Base-by-base conservation (phyloP, 805 yeast species). In the Wickerhamiella bombiphila region DNA sequence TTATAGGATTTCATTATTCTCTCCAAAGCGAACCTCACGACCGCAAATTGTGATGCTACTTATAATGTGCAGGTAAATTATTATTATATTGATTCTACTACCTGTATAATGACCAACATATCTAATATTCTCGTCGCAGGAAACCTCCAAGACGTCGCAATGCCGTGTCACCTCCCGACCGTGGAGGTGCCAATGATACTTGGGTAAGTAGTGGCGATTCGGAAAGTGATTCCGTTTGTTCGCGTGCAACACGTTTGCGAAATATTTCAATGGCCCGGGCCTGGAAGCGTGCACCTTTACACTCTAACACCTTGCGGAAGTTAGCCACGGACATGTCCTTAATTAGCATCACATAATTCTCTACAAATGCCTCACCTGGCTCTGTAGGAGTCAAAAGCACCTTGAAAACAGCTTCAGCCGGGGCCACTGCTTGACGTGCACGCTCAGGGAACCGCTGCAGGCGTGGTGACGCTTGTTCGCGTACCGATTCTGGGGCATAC, bases 361-460 rank as follows among this genome's bases (percentile, higher is more conserved):
- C 69, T 2, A 80, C 72, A 17, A 81, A 65, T 6, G 64, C 66
- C 38, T 68, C 72, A 38, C 69, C 66, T n/a, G 93, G 93, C n/a
- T 70, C 66, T 5, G 65, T 57, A 9, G 75, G 73, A 0, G 80
- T 70, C 54, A 77, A 60, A 22, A 83, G 55, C 3, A 82, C 69
- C 51, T 80, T 79, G 41, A 83, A 60, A n/a, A 83, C 56, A 2
- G 70, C 63, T 48, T 80, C 88, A 2, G 80, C 53, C 18, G 61
- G 57, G n/a, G 53, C 48, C 2, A 39, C 36, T 2, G 22, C 15
- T 15, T 46, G 49, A 17, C 35, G n/a, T 13, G 43, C 36, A 4
- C 32, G 29, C 25, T 37, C 43, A 21, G 18, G 18, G 15, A 47
- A 36, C 22, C 47, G 32, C 21, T 43, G 43, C 6, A 44, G 35